Conservation (phyloP, 768 basidiomycete genomes). For the Serendipita sp. region DNA sequence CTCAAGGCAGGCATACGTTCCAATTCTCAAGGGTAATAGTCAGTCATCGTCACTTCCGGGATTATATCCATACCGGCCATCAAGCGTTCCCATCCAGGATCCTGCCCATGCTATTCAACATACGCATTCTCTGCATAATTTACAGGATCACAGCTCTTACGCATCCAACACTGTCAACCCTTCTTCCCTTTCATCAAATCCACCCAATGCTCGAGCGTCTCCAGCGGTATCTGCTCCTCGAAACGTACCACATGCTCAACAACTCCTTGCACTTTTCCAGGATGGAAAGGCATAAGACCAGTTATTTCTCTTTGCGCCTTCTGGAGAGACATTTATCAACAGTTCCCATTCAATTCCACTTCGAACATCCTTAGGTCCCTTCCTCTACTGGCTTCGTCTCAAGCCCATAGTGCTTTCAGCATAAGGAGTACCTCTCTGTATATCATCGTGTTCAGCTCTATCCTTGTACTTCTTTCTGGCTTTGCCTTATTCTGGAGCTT, state of each 20-base stretch:
- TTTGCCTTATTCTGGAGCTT: too few species aligned
- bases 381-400: too few species aligned
- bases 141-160: not conserved
- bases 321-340: too few species aligned
- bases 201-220: not conserved
- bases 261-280: not conserved
- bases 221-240: not conserved
- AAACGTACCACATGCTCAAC: conserved; percentile 4
- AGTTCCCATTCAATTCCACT: too few species aligned
- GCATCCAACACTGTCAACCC: not conserved
- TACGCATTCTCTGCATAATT: not conserved
- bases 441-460: too few species aligned
- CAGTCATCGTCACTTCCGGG: not conserved
- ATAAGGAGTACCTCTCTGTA: too few species aligned
- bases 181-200: not conserved
- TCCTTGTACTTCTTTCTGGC: too few species aligned
- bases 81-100: conserved; percentile 1
- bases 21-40: not conserved
- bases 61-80: not conserved
- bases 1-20: not conserved
- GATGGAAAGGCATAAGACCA: not conserved
- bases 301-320: too few species aligned
- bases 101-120: not conserved
- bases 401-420: too few species aligned
- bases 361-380: too few species aligned